Conservation (phyloP, 1,284 basidiomycete genomes). For the Hemileia vastatrix region DNA sequence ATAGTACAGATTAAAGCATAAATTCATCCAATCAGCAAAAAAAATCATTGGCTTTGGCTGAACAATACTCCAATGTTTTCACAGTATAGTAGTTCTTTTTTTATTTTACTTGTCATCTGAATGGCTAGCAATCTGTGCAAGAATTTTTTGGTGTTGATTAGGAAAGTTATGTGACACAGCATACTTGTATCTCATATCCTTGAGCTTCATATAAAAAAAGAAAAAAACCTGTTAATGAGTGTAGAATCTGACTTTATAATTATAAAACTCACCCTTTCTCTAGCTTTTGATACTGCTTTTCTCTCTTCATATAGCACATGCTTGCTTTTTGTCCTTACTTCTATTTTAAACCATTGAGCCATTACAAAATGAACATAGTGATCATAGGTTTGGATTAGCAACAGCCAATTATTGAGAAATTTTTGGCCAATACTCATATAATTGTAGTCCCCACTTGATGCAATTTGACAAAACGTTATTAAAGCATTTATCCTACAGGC, state of each 20-base stretch:
- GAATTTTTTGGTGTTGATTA: slow-evolving; percentile 2
- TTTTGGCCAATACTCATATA: slow-evolving; percentile 1
- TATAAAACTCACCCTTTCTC: slow-evolving; percentile 1
- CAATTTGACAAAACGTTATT: no score
- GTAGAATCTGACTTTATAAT: no score
- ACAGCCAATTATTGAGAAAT: not conserved
- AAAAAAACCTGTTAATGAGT: no score
- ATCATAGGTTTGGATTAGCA: slow-evolving; percentile 6
- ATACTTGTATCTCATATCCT: not conserved
- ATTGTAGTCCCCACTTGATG: no score
- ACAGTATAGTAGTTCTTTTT: not conserved
- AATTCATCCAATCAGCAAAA: not conserved
- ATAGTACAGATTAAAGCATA: not conserved
- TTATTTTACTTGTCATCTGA: not conserved
- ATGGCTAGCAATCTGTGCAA: not conserved
- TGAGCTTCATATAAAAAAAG: no score
- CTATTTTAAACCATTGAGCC: not conserved
- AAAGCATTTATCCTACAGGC: no score
- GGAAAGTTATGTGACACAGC: not conserved
- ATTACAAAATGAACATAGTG: slow-evolving; percentile 5
- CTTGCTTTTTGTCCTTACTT: not conserved
- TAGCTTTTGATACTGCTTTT: not conserved
- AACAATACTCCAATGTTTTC: not conserved
- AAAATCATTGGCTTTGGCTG: slow-evolving; percentile 2
- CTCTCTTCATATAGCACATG: not conserved